phyloP scores from a whole-genome alignment of 2,329 filamentous ascomycete genomes.

The Penicillium nordicum region DNA sequence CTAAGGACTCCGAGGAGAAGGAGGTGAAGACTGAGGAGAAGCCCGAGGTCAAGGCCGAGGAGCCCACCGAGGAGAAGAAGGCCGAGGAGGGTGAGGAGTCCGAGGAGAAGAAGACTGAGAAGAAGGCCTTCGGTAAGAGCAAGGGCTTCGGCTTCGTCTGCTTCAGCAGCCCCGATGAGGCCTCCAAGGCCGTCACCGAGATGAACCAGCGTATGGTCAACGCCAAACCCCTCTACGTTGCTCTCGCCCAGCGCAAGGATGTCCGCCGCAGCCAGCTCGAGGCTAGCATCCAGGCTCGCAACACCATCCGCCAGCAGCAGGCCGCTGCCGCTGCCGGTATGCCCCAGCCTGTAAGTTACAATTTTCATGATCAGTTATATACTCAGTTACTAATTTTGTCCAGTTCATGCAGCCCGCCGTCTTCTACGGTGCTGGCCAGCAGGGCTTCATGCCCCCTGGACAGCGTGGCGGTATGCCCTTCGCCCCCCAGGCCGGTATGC shows the following conservation, averaged over 20 bases:
- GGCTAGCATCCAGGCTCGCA: constrained; percentile 97
- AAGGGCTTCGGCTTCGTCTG: constrained; percentile 99
- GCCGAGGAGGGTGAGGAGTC: constrained; percentile 56
- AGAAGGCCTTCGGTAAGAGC: constrained; percentile 84
- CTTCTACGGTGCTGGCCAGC: constrained; percentile 78
- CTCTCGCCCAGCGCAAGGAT: constrained; percentile 98
- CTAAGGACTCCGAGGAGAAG: constrained; percentile 45
- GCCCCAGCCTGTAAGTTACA: constrained; percentile 53
- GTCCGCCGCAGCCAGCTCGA: constrained; percentile 99
- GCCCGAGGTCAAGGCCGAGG: constrained; percentile 47
- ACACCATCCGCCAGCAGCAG: constrained; percentile 98
- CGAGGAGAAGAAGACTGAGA: constrained; percentile 56
- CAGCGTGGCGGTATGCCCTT: constrained; percentile 62
- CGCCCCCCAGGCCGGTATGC: constrained; percentile 53
- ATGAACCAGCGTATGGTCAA: constrained; percentile 99
- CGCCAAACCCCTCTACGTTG: constrained; percentile 95
- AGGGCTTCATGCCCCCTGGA: constrained; percentile 54
- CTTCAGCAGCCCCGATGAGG: constrained; percentile 99
- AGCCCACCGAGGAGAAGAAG: constrained; percentile 48
- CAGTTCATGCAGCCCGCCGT: constrained; percentile 80
- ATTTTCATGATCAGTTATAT: background rate
- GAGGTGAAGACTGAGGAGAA: constrained; percentile 42
- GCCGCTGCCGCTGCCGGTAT: constrained; percentile 86
- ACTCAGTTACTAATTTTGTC: background rate
- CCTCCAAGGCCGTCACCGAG: constrained; percentile 97